Conservation (phyloP, 805 yeast species). For the Suhomyces faveliae region DNA sequence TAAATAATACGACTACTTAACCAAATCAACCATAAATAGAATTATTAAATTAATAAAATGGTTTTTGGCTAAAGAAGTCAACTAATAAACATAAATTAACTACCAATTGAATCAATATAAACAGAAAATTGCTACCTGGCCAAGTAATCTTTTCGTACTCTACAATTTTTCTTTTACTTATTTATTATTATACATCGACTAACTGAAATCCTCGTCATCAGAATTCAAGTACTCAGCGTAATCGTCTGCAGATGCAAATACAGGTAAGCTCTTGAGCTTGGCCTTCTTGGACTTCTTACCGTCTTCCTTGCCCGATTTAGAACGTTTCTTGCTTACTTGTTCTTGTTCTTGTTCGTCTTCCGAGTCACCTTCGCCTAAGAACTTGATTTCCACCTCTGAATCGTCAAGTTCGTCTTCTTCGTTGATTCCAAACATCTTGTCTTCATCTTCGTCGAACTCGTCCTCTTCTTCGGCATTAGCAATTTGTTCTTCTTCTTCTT, state of each 20-base stretch:
- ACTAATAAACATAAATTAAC: too few species aligned
- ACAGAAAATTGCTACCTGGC: too few species aligned
- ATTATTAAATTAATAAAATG: too few species aligned
- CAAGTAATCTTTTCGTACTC: background rate
- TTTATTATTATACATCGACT: background rate
- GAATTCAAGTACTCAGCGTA: conserved; percentile 71
- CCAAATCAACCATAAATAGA: too few species aligned
- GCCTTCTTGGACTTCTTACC: conserved; percentile 46
- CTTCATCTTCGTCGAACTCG: conserved; percentile 22
- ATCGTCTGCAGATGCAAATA: conserved; percentile 86
- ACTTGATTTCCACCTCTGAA: conserved; percentile 16
- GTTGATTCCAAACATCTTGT: conserved; percentile 22
- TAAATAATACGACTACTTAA: too few species aligned
- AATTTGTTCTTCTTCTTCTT: conserved; percentile 10
- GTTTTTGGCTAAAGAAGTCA: too few species aligned
- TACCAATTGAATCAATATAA: too few species aligned
- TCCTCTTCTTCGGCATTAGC: conserved; percentile 15
- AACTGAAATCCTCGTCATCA: conserved; percentile 51
- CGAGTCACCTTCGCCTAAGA: conserved; percentile 29
- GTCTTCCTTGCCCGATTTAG: conserved; percentile 25
- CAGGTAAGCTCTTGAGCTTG: conserved; percentile 68
- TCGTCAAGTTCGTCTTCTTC: conserved; percentile 25
- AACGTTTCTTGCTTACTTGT: conserved; percentile 20
- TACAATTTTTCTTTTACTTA: background rate
- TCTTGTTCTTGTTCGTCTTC: conserved; percentile 18